Percentiles rank a stretch among this genome's conserved stretches.
phyloP scores from a whole-genome alignment of 2,329 filamentous ascomycete genomes.

The Xylaria sp. region DNA sequence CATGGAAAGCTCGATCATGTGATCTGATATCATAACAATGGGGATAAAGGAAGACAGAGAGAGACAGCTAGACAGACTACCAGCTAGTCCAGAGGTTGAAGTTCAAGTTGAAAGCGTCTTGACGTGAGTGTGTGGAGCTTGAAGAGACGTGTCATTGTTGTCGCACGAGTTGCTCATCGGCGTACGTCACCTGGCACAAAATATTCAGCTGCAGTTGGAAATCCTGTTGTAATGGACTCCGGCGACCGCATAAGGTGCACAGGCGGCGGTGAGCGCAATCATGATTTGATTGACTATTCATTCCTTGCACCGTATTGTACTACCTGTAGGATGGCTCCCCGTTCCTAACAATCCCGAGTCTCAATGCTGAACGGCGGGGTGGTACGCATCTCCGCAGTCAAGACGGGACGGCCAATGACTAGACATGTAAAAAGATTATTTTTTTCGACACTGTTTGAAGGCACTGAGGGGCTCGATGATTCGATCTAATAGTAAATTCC shows the following conservation, averaged over 20 bases:
- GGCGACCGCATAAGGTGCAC: conserved; percentile 3
- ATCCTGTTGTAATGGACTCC: not conserved
- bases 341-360: conserved; percentile 4
- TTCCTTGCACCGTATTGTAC: conserved; percentile 4
- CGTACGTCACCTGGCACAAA: conserved; percentile 7
- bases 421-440: not conserved
- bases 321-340: not conserved
- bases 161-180: conserved; percentile 5
- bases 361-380: not conserved
- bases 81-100: not conserved
- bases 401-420: conserved; percentile 1
- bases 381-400: not conserved
- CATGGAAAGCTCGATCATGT: conserved; percentile 39
- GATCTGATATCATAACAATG: conserved; percentile 29
- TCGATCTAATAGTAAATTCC: not conserved
- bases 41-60: not conserved
- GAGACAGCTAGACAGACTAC: too few relatives aligned
- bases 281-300: not conserved
- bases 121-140: conserved; percentile 17
- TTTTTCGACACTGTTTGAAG: not conserved
- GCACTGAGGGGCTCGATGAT: not conserved
- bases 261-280: not conserved
- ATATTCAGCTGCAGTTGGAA: conserved; percentile 10
- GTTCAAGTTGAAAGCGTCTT: not conserved
- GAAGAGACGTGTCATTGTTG: conserved; percentile 3